Base-by-base conservation (phyloP, 805 yeast species). In the Candida verbasci region DNA sequence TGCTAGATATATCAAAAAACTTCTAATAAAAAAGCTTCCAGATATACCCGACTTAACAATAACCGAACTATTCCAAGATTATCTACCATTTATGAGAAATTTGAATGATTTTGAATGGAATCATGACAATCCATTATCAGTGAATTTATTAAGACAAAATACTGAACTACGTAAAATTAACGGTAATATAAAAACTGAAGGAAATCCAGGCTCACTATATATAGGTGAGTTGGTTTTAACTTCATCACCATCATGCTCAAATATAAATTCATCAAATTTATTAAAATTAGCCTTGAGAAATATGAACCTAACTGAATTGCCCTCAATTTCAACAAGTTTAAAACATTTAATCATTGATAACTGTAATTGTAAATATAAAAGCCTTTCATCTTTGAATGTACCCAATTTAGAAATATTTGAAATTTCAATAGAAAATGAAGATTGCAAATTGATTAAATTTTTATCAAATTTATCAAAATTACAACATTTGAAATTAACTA, bases 31-130 rank as follows among this genome's bases (percentile, higher is more conserved):
- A 7, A 29, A 36, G 6, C 36, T 51, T 14, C 61, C 62, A 3
- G 60, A 55, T 42, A 40, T 56, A 12, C 53, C 58, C 4, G 59
- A 55, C 25, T 38, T 45, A 11, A 44, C 45, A 21, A 38, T 55
- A n/a, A 20, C 44, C 7, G 32, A 38, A 8, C 44, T 40, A 26
- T 41, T 55, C n/a, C 23, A 36, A 9, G 14, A 26, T 4, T 40
- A 46, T 11, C 38, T 56, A 17, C 56, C 54, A 2, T 11, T 11
- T 8, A 39, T 39, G 42, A 17, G 10, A 14, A 23, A 31, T 18
- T 31, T 39, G 18, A 27, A n/a, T n/a, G 34, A 29, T 3, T 35
- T 39, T 31, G 21, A 27, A 18, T 39, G 36, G 39, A 17, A 21
- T 24, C 33, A 28, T 30, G 21, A 15, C 6, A 9, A 3, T 25